Base-by-base conservation (phyloP, 352 stramenopile genomes). In the Pythium biforme region DNA sequence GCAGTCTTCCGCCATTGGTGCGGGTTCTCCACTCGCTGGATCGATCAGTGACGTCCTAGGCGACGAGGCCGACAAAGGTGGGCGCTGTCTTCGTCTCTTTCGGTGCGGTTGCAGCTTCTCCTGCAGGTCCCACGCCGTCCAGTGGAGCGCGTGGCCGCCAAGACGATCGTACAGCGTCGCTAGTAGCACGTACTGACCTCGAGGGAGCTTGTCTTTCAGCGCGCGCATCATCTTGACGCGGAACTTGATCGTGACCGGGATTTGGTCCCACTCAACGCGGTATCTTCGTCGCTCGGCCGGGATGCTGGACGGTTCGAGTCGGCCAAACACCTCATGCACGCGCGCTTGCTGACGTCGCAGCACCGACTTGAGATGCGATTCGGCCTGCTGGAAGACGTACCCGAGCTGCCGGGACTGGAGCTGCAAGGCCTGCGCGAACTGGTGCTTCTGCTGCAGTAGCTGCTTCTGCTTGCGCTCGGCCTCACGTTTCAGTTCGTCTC, bases 131-230 rank as follows among this genome's bases (percentile, higher is more conserved):
- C 73, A 86, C 19, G 77, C 76, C 26, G 70, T 89, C 86, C 86
- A 97, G 29, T 87, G 72, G 34, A 96, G 66, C 19, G 81, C 76
- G 37, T 89, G 73, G 2, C 91, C 91, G 10, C 88, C 88, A 4
- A 97, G 70, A 1, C 85, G 75, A 59, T 97, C 88, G 48, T 93
- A 95, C 58, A 96, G 74, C 15, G 87, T 97, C 20, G 74, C 73
- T 2, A 97, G 68, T 26, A 97, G 58, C 25, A 91, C 82, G 56
- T 97, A 97, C 2, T 82, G 69, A 0, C 89, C 91, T 2, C 64
- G 48, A 2, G 81, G 86, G 4, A 97, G 61, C 31, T 93, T 94
- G 61, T 96, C 84, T 60, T 96, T 95, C 20, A 96, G 66, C 9
- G 77, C 90, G 12, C 81, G 79, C 2, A 96, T 46, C 66, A 86